Conservation (phyloP, 768 basidiomycete species). For the Trametes cingulata region DNA sequence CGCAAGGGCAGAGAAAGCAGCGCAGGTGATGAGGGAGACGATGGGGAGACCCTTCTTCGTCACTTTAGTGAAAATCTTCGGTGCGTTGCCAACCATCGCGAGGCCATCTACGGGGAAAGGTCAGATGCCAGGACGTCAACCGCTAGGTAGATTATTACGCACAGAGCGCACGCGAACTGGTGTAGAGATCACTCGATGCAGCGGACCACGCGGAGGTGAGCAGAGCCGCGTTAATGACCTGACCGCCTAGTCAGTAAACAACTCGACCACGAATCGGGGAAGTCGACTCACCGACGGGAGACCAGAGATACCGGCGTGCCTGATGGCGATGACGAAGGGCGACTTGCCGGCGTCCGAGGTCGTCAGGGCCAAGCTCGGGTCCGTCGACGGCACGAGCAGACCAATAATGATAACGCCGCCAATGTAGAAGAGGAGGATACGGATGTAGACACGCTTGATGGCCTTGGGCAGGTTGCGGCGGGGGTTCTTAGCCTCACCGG, state of each 20-base stretch:
- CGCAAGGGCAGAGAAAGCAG: constrained; percentile 67
- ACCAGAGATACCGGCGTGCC: constrained; percentile 80
- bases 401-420: constrained; percentile 75
- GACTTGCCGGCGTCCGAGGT: constrained; percentile 63
- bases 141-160: constrained; percentile 29
- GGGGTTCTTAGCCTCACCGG: constrained; percentile 91
- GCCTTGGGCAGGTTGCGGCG: constrained; percentile 63
- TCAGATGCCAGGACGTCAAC: not conserved
- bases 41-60: constrained; percentile 76
- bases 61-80: constrained; percentile 71
- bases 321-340: constrained; percentile 91
- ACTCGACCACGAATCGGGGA: constrained; percentile 5
- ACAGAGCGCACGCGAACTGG: constrained; percentile 86
- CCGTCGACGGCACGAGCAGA: constrained; percentile 76
- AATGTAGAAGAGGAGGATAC: constrained; percentile 71
- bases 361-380: constrained; percentile 51
- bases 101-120: constrained; percentile 61
- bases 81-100: constrained; percentile 78
- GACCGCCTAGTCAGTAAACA: not conserved
- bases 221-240: constrained; percentile 82
- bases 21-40: constrained; percentile 66
- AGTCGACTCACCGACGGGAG: constrained; percentile 69
- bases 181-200: constrained; percentile 86
- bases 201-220: constrained; percentile 94
- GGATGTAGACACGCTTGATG: constrained; percentile 61